phyloP scores from a whole-genome alignment of 2,329 filamentous ascomycete species.

The Alternaria burnsii region DNA sequence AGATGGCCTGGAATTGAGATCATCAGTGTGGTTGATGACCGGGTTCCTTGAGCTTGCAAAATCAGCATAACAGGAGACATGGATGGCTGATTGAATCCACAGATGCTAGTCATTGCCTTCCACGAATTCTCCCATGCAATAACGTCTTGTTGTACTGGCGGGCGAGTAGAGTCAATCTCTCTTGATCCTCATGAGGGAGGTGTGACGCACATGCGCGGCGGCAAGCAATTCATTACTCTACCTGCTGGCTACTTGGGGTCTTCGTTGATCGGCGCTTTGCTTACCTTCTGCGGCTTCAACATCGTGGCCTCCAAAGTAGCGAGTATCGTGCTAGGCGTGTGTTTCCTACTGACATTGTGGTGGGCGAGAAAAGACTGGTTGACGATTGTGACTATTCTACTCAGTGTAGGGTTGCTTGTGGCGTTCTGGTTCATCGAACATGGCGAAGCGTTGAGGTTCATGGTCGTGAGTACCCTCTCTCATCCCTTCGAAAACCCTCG shows the following conservation, averaged over 20 bases:
- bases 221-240: conserved; percentile 73
- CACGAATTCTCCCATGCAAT: conserved; percentile 82
- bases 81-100: conserved; percentile 1
- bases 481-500: background rate
- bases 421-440: conserved; percentile 83
- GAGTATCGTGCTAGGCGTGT: conserved; percentile 74
- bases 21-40: background rate
- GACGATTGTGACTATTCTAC: conserved; percentile 73
- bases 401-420: conserved; percentile 74
- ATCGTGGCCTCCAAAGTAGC: conserved; percentile 84
- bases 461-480: conserved; percentile 63
- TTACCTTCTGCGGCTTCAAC: conserved; percentile 83
- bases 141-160: conserved; percentile 75
- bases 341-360: conserved; percentile 82
- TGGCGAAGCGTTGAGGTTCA: conserved; percentile 75
- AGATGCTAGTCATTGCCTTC: conserved; percentile 75
- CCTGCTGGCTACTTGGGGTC: conserved; percentile 82
- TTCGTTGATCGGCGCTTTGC: conserved; percentile 76
- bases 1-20: background rate
- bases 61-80: background rate
- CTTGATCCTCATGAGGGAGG: conserved; percentile 80
- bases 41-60: background rate
- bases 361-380: conserved; percentile 83
- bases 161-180: conserved; percentile 76
- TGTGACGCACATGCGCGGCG: conserved; percentile 79